A percentile compares a stretch with the other conserved stretches of the same genome.
These are phyloP conservation scores for Cytauxzoon felis DNA, from an alignment of 169 alveolate genomes.

Conservation along the genomic window DNA sequence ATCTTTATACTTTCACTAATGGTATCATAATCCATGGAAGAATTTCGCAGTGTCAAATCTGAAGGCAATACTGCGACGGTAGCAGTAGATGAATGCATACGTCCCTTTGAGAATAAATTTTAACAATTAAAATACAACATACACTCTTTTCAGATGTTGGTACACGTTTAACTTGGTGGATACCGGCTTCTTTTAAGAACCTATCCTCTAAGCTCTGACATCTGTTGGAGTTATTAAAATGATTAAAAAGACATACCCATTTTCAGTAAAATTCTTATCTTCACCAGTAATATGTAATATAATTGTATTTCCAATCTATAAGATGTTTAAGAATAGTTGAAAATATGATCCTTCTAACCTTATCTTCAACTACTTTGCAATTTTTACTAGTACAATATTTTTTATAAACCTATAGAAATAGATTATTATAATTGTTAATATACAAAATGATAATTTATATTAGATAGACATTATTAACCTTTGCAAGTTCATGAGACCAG, in stretches of 20 bases:
- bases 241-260: slow-evolving; percentile 10
- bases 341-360: background rate
- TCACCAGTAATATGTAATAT: slow-evolving; percentile 42
- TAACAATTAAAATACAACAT: background rate
- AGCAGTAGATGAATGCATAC: slow-evolving; percentile 78
- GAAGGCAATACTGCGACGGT: slow-evolving; percentile 71
- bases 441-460: background rate
- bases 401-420: slow-evolving; percentile 23
- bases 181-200: slow-evolving; percentile 68
- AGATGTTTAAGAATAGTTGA: background rate
- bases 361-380: slow-evolving; percentile 42
- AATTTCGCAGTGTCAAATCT: slow-evolving; percentile 7
- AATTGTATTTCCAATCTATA: slow-evolving; percentile 39
- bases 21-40: slow-evolving; percentile 2
- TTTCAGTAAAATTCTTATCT: slow-evolving; percentile 18
- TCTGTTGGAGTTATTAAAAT: background rate
- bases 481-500: slow-evolving; percentile 59
- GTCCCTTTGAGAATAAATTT: slow-evolving; percentile 38
- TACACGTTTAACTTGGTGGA: slow-evolving; percentile 75
- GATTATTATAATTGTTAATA: background rate
- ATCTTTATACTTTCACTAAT: slow-evolving; percentile 28
- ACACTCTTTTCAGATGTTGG: slow-evolving; percentile 69
- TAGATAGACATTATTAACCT: slow-evolving; percentile 1
- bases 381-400: slow-evolving; percentile 15
- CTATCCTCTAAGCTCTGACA: slow-evolving; percentile 63